A percentile compares a stretch with the other conserved stretches of the same genome.
Evolutionary conservation across 805 yeast species (phyloP).

Genomic region (Metschnikowia baotianmanensis): DNA sequence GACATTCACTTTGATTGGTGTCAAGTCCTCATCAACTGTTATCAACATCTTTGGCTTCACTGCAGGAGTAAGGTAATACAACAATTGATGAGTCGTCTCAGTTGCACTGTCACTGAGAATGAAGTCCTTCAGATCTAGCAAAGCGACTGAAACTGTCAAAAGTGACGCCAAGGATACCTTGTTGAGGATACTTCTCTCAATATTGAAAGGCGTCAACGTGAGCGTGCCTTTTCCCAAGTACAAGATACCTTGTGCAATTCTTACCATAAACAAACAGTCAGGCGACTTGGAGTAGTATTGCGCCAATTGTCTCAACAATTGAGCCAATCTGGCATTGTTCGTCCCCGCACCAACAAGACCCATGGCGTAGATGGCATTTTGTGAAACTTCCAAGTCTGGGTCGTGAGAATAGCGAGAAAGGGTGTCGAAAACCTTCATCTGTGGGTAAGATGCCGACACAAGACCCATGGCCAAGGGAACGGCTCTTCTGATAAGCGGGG

Average conservation of each 20-base stretch:
- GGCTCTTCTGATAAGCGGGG: conserved; percentile 82
- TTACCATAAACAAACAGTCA: conserved; percentile 85
- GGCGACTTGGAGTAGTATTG: conserved; percentile 88
- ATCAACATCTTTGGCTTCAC: conserved; percentile 90
- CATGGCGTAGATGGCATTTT: conserved; percentile 93
- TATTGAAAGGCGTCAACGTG: conserved; percentile 83
- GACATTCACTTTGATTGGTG: conserved; percentile 92
- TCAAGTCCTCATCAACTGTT: conserved; percentile 86
- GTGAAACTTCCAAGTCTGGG: conserved; percentile 88
- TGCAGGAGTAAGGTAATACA: conserved; percentile 84
- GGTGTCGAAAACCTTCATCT: conserved; percentile 95
- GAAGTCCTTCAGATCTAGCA: conserved; percentile 82
- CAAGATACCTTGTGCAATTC: conserved; percentile 92
- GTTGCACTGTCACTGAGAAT: conserved; percentile 59
- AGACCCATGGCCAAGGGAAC: conserved; percentile 99
- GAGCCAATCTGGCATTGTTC: conserved; percentile 96
- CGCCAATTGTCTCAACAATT: conserved; percentile 90
- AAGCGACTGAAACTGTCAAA: conserved; percentile 76
- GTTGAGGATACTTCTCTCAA: conserved; percentile 82
- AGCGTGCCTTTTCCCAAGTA: conserved; percentile 96
- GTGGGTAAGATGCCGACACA: conserved; percentile 89
- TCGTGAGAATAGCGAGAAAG: conserved; percentile 96
- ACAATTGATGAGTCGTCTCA: conserved; percentile 64
- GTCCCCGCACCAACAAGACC: conserved; percentile 99
- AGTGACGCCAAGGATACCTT: conserved; percentile 89